Conservation (phyloP, 257 asterid genomes). For the Anisodus tanguticus region DNA sequence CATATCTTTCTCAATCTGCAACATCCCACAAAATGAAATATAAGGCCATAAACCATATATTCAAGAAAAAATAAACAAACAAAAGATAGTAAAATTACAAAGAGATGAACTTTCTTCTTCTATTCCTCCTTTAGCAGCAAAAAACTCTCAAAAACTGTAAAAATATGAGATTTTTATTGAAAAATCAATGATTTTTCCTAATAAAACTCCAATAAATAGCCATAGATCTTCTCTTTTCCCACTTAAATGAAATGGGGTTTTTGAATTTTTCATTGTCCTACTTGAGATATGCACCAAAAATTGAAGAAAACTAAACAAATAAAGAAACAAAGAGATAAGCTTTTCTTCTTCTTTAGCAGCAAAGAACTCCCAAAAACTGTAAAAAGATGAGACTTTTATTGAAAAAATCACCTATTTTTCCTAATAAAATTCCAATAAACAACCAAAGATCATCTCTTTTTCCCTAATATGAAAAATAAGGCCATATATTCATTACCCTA, state of each 20-base stretch:
- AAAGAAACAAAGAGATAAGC: not conserved
- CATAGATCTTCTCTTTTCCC: not conserved
- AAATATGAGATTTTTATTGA: not conserved
- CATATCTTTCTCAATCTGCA: constrained; percentile 29
- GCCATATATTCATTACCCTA: not conserved
- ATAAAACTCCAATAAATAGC: not conserved
- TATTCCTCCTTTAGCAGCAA: constrained; percentile 5
- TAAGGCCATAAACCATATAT: not conserved
- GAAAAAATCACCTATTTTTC: not conserved
- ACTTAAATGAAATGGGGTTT: not conserved
- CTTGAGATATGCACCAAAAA: too few species aligned
- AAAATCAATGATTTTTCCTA: constrained; percentile 1
- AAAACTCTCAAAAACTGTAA: not conserved
- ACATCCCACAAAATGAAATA: not conserved
- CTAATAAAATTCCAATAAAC: not conserved
- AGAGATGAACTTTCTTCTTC: not conserved
- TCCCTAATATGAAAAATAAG: not conserved
- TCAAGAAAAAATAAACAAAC: not conserved
- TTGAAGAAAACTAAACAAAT: not conserved
- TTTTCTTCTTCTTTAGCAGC: not conserved
- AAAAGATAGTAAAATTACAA: not conserved
- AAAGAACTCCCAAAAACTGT: not conserved
- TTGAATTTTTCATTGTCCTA: not conserved
- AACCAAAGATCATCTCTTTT: not conserved
- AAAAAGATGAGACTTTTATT: not conserved